A percentile compares a stretch with the other conserved stretches of the same genome.
phyloP scores from a whole-genome alignment of 306 rosid genomes.

The Sindora glabra region DNA sequence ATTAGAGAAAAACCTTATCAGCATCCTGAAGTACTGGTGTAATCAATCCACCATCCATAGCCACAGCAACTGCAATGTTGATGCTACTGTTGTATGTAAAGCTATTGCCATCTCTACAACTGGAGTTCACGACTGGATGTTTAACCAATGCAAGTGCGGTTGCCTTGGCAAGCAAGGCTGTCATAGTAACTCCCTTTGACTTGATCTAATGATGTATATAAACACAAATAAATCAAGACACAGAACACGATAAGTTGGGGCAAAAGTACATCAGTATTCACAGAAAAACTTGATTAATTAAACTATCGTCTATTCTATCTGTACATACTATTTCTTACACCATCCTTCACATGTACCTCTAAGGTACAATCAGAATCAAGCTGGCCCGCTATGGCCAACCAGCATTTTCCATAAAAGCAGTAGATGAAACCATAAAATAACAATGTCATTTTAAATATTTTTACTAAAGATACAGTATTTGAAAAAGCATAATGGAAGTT shows the following conservation, averaged over 20 bases:
- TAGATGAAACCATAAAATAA: no score
- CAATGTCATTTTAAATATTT: no score
- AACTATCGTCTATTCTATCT: not conserved
- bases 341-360: no score
- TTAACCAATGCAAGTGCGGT: conserved; percentile 81
- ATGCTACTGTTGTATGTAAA: conserved; percentile 75
- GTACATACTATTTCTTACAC: no score
- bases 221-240: not conserved
- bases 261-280: not conserved
- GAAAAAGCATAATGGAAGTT: no score
- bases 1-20: conserved; percentile 60
- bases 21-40: conserved; percentile 95
- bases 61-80: conserved; percentile 93
- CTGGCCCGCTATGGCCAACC: no score
- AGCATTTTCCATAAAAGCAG: no score
- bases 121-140: conserved; percentile 87
- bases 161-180: conserved; percentile 97
- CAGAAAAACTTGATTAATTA: not conserved
- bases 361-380: no score
- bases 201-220: conserved; percentile 49
- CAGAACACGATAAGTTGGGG: not conserved
- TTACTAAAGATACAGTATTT: no score
- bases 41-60: conserved; percentile 83
- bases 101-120: conserved; percentile 96
- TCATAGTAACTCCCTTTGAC: conserved; percentile 97